phyloP scores from a whole-genome alignment of 768 basidiomycete genomes.

The Chiua virens region DNA sequence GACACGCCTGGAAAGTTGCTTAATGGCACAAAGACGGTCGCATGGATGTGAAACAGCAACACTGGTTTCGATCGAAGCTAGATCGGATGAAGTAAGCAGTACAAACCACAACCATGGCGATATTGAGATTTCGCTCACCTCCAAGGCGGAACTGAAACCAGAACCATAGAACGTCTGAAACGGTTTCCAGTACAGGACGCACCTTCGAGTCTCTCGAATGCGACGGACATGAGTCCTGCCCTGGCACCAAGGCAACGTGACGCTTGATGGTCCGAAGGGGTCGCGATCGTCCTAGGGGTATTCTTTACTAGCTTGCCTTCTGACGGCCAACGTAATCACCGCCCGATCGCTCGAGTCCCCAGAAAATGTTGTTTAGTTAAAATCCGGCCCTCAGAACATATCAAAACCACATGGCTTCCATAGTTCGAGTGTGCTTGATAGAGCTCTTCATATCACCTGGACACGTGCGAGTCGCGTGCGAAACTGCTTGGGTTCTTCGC shows the following conservation, averaged over 20 bases:
- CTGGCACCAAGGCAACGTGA: neutral
- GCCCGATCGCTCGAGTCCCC: neutral
- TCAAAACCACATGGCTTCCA: too few species aligned
- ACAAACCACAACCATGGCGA: neutral
- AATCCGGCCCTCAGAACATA: too few species aligned
- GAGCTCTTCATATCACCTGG: too few species aligned
- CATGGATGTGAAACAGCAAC: constrained; percentile 9
- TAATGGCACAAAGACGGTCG: constrained; percentile 17
- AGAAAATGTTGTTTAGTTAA: too few species aligned
- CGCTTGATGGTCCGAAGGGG: constrained; percentile 12
- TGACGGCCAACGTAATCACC: constrained; percentile 14
- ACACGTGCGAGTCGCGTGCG: too few species aligned
- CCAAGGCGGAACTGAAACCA: neutral
- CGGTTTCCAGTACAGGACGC: neutral
- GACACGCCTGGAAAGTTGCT: constrained; percentile 11
- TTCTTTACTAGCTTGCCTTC: constrained; percentile 20
- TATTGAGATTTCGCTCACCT: constrained; percentile 2
- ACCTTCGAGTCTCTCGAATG: neutral
- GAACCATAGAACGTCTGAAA: neutral
- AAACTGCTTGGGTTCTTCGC: too few species aligned
- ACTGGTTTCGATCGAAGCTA: constrained; percentile 6
- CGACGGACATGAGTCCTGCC: neutral
- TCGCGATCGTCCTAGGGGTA: constrained; percentile 14
- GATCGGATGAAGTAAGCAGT: neutral
- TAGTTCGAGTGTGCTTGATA: too few species aligned